phyloP scores from a whole-genome alignment of 1,284 basidiomycete species.

The Ustilago xerochloae region DNA sequence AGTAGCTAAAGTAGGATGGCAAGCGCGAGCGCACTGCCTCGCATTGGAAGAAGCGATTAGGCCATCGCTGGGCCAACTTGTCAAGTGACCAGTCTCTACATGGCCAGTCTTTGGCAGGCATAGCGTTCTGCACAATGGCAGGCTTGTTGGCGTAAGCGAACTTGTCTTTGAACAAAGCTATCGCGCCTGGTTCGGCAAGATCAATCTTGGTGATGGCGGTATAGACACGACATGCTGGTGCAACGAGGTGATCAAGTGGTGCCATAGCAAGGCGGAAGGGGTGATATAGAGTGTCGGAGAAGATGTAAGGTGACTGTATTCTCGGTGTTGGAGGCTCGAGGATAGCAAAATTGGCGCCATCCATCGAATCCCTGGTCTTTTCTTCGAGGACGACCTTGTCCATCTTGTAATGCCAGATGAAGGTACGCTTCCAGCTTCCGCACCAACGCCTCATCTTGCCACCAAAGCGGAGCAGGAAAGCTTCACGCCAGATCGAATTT shows the following conservation, averaged over 20 bases:
- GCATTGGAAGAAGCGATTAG: slow-evolving; percentile 55
- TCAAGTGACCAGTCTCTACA: slow-evolving; percentile 57
- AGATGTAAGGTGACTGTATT: slow-evolving; percentile 49
- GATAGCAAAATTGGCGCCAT: slow-evolving; percentile 28
- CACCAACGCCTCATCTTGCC: slow-evolving; percentile 54
- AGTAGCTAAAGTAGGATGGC: slow-evolving; percentile 56
- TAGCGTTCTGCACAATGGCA: slow-evolving; percentile 57
- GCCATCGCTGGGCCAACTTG: slow-evolving; percentile 46
- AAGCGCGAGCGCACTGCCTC: slow-evolving; percentile 55
- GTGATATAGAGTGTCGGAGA: slow-evolving; percentile 60
- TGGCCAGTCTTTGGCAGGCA: slow-evolving; percentile 50
- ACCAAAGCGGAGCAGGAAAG: slow-evolving; percentile 40
- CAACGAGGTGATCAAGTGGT: slow-evolving; percentile 46
- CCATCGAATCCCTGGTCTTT: slow-evolving; percentile 21
- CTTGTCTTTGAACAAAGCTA: slow-evolving; percentile 27
- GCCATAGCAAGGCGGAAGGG: slow-evolving; percentile 57
- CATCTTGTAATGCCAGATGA: slow-evolving; percentile 38
- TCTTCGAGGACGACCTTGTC: slow-evolving; percentile 23
- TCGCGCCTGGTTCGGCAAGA: slow-evolving; percentile 25
- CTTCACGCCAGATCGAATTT: slow-evolving; percentile 56
- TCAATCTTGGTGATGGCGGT: slow-evolving; percentile 50
- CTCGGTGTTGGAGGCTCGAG: slow-evolving; percentile 24
- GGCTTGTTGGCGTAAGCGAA: slow-evolving; percentile 47
- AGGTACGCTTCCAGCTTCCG: slow-evolving; percentile 64
- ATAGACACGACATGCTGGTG: slow-evolving; percentile 35